These are phyloP conservation scores for Wickerhamomyces hampshirensis DNA, from an alignment of 805 yeast genomes.

Conservation along the genomic window DNA sequence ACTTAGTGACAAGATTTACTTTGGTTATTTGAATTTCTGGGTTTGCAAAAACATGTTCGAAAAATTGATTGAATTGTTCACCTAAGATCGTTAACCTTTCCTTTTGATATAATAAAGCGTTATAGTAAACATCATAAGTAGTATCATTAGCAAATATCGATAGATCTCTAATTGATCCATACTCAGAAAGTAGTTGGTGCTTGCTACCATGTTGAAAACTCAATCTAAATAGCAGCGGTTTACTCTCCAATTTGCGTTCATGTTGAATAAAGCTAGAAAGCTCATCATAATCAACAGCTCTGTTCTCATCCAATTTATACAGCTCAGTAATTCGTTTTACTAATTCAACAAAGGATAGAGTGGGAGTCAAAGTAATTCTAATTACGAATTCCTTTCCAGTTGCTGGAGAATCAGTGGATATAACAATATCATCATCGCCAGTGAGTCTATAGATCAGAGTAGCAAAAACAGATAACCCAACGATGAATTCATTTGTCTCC, in stretches of 20 bases:
- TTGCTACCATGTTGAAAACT: constrained; percentile 45
- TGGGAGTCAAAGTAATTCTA: constrained; percentile 56
- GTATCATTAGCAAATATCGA: constrained; percentile 44
- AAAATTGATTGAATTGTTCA: constrained; percentile 65
- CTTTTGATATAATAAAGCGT: constrained; percentile 65
- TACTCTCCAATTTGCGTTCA: constrained; percentile 44
- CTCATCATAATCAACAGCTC: constrained; percentile 47
- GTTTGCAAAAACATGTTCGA: constrained; percentile 31
- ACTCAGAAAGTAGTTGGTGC: constrained; percentile 24
- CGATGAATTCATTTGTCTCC: constrained; percentile 36
- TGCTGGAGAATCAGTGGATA: constrained; percentile 58
- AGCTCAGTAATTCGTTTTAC: constrained; percentile 39
- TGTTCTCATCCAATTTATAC: constrained; percentile 27
- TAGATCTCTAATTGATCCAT: constrained; percentile 59
- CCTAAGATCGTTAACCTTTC: constrained; percentile 65
- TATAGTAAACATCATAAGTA: constrained; percentile 52
- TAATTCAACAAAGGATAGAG: constrained; percentile 49
- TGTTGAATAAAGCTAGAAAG: constrained; percentile 48
- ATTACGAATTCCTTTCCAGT: constrained; percentile 48
- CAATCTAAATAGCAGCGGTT: constrained; percentile 57
- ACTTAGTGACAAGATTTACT: constrained; percentile 62
- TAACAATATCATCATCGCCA: constrained; percentile 91
- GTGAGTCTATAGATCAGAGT: constrained; percentile 73
- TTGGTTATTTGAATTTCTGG: constrained; percentile 47
- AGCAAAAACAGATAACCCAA: constrained; percentile 62